Base-by-base conservation (phyloP, 78 protist genomes). In the Dictyostelium discoideum region DNA sequence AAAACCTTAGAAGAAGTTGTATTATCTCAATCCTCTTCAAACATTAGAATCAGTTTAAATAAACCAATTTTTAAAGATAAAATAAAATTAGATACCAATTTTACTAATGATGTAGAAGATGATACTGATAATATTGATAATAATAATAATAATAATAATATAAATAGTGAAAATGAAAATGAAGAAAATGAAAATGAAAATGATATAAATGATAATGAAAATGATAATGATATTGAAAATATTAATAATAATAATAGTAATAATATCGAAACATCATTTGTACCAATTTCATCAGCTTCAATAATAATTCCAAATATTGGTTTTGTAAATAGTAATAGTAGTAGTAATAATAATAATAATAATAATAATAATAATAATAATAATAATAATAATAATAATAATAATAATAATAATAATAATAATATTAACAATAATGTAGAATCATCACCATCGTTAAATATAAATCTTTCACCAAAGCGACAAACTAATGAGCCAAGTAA, bases 1-100 rank as follows among this genome's bases (percentile, higher is more conserved):
- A 54, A 85, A 10, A 42, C 79, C 72, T 57, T 90, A 29, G 94
- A 77, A n/a, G 94, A 90, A 42, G 81, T 90, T 29, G 69, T 82
- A 18, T 50, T 50, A 50, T 50, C 67, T 2, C 48, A 81, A 46
- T 48, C n/a, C 7, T 46, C 54, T 46, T 79, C 65, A 79, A 14
- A 79, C 18, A 13, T 39, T 42, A 67, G 76, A 67, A 67, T 24
- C 8, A 67, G n/a, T 54, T 54, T 54, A 54, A 54, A 54, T 6
- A 20, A 67, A 67, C 76, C 76, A 67, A 67, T 67, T 5, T 39
- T 8, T 67, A 5, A 22, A 63, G 26, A 63, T 22, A 22, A 22
- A 63, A 63, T 63, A 22, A 24, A 73, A 73, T 81, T 29, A 11
- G 10, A 48, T 50, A 32, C 20, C 5, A 44, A 22, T 26, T 42